Base-by-base conservation (phyloP, 805 yeast species). In the Kurtzmaniella cleridarum region DNA sequence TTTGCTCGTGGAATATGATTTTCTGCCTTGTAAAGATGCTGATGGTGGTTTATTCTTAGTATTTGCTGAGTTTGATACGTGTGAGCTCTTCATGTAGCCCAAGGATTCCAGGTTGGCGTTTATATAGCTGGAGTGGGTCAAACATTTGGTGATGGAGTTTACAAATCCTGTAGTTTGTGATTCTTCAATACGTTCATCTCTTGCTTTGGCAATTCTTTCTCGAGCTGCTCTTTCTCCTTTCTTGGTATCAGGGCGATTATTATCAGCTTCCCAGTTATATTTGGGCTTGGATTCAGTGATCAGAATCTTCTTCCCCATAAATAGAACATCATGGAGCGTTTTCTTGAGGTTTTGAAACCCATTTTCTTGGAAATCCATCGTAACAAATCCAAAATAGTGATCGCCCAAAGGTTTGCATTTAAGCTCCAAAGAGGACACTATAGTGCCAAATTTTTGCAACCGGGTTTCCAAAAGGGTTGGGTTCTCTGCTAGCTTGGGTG, bases 311-410 rank as follows among this genome's bases (percentile, higher is more conserved):
- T 82, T 70, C 2, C 95, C 95, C 71, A 84, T 87, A 60, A 73
- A 91, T 18, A 73, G 75, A 1, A 83, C 75, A 24, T 90, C 93
- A 54, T 87, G 75, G 46, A 86, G 72, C 0, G 84, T 66, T 5
- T 62, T 56, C 41, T 73, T 71, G 37, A 91, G 59, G 34, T 73
- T 75, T 1, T 59, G 62, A 39, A 71, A 77, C 27, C 70, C 65
- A 15, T 62, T 59, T 3, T 68, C 64, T 1, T 69, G 57, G 10
- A 81, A 57, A n/a, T 66, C 60, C 58, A 91, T 64, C 16, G 84
- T 78, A 1, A 85, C 56, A 46, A 73, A 88, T 1, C 81, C 96
- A 64, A 79, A 93, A 48, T 63, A 62, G 41, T 66, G 71, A 34
- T 75, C 81, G 18, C 59, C 57, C 41, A 69, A 60, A 40, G 76